phyloP scores from a whole-genome alignment of 1,284 basidiomycete genomes.

The Ustilago hordei region DNA sequence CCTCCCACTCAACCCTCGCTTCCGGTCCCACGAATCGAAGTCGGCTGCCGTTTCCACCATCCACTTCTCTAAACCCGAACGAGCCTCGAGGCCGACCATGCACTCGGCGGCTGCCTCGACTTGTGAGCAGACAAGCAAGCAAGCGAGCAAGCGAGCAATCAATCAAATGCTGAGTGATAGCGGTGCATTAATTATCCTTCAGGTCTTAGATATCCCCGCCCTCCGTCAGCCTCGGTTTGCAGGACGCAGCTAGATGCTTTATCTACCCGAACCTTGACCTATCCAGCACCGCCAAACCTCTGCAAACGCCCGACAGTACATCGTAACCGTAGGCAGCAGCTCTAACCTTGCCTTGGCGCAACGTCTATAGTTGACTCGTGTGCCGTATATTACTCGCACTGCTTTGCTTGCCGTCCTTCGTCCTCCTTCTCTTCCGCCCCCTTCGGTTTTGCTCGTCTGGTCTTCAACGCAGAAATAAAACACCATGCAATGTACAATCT shows the following conservation, averaged over 20 bases:
- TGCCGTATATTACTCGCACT: neutral
- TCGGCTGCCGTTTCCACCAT: too few species aligned
- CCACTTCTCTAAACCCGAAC: too few species aligned
- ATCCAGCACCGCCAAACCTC: neutral
- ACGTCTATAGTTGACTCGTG: neutral
- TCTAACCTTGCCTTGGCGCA: too few species aligned
- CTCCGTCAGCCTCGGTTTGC: neutral
- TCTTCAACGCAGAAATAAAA: neutral
- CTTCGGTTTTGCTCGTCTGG: neutral
- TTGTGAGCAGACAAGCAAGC: too few species aligned
- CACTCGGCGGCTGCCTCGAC: too few species aligned
- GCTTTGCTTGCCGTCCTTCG: neutral
- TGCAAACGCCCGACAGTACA: neutral
- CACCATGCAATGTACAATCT: neutral
- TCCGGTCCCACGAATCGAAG: too few species aligned
- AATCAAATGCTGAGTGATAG: too few species aligned
- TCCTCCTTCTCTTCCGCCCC: neutral
- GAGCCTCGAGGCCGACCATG: too few species aligned
- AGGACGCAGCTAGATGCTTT: neutral
- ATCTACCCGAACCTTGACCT: slow-evolving; percentile 1
- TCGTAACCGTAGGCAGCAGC: neutral
- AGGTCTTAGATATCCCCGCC: neutral
- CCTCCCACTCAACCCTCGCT: neutral
- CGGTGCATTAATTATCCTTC: too few species aligned
- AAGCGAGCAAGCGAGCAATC: too few species aligned